Base-by-base conservation (phyloP, 2,329 filamentous ascomycete genomes). In the Pseudopyricularia javanii region DNA sequence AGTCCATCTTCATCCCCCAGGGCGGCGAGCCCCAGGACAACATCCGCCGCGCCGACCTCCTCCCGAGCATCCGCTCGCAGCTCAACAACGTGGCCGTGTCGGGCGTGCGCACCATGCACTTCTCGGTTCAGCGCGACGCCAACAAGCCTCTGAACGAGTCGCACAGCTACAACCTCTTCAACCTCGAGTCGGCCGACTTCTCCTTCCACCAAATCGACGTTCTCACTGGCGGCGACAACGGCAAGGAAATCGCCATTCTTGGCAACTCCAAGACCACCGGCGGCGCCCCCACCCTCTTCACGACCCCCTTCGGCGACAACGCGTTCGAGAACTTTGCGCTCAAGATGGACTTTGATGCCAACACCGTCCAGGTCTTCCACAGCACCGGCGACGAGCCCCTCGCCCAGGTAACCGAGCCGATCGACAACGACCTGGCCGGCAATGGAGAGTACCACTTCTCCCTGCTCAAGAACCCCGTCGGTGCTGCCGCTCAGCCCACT, bases 351-450 rank as follows among this genome's bases (percentile, higher is more conserved):
- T 51, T 51, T 14, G 49, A 45, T 26, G 24, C 33, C 33, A 51
- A 51, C 49, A 51, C 49, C 20, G 32, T 51, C 32, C 49, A 51
- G 28, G 49, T 51, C 34, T 51, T 51, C 49, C 49, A 51, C 49
- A 51, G 49, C 34, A 45, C 35, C 9, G 49, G 49, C 35, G 17
- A 32, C 26, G 49, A 22, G 7, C 20, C 49, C 35, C 49, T 51
- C 7, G 24, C 30, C 34, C 35, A 40, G 34, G 49, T 11, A 9
- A 51, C 35, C 9, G 49, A 51, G 35, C 34, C 49, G 5, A 30
- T 51, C 17, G 26, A 35, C 11, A 51, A 51, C 26, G 49, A 45
- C 35, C 49, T 51, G 8, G 33, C 49, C 9, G 49, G 49, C 9
- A 15, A 30, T 14, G 48, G 49, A 26, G 49, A 51, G 35, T 51